Evolutionary conservation across 768 basidiomycete genomes (phyloP).

Genomic region (Russula olivacea): DNA sequence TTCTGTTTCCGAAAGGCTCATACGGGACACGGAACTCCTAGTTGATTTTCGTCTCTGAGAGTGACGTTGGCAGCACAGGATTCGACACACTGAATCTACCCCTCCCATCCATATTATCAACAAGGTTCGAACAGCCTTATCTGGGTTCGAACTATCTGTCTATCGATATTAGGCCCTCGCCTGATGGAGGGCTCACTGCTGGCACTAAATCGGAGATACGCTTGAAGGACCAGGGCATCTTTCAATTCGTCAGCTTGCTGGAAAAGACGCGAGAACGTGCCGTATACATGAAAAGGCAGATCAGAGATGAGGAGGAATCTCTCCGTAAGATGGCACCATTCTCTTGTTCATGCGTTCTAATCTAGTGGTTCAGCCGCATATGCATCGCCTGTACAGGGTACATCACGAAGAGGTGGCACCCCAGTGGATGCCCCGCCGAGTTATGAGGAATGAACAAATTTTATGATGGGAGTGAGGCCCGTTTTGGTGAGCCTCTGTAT

Average conservation of each 20-base stretch:
- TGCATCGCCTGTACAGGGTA: constrained; percentile 24
- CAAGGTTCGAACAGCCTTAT: constrained; percentile 70
- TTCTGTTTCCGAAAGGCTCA: constrained; percentile 1
- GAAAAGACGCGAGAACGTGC: constrained; percentile 75
- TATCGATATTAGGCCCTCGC: constrained; percentile 60
- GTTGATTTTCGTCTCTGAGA: constrained; percentile 51
- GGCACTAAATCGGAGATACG: constrained; percentile 65
- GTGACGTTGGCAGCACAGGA: constrained; percentile 24
- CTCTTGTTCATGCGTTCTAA: background rate
- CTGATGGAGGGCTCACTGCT: constrained; percentile 57
- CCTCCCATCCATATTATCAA: constrained; percentile 56
- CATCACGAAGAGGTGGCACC: constrained; percentile 19
- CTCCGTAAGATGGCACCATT: constrained; percentile 44
- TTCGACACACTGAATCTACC: constrained; percentile 50
- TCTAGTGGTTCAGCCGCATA: constrained; percentile 17
- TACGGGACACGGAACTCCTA: constrained; percentile 28
- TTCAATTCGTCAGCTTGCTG: constrained; percentile 63
- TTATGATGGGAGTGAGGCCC: background rate
- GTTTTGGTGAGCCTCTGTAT: constrained; percentile 14
- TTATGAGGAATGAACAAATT: constrained; percentile 27
- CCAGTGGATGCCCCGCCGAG: constrained; percentile 30
- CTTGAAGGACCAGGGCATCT: constrained; percentile 61
- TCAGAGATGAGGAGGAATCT: constrained; percentile 50
- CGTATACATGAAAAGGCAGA: constrained; percentile 67
- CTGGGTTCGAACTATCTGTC: constrained; percentile 63